These are phyloP conservation scores for Rhodotorula sphaerocarpa DNA, from an alignment of 768 basidiomycete species.

Conservation along the genomic window DNA sequence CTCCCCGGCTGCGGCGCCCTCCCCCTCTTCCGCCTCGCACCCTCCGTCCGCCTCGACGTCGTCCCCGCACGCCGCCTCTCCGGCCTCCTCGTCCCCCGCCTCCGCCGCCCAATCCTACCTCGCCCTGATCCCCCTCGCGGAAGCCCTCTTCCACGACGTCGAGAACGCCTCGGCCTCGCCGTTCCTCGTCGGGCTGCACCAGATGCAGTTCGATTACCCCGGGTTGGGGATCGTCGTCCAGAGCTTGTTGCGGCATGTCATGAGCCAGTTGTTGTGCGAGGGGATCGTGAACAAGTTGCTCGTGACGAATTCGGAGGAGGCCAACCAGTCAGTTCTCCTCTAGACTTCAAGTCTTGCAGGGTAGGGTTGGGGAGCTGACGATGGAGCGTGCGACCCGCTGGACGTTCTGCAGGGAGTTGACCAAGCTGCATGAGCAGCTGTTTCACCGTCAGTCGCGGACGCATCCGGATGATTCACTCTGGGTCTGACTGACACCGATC, in stretches of 20 bases:
- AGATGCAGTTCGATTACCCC: slow-evolving; percentile 30
- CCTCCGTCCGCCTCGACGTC: slow-evolving; percentile 47
- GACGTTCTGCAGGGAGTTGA: slow-evolving; percentile 54
- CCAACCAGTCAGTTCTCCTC: slow-evolving; percentile 48
- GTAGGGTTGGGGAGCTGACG: background rate
- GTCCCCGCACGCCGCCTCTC: background rate
- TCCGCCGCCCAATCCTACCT: slow-evolving; percentile 11
- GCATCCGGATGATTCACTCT: background rate
- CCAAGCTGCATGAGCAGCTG: slow-evolving; percentile 78
- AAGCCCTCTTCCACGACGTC: slow-evolving; percentile 47
- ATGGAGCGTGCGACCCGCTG: too few species aligned
- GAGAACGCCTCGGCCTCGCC: slow-evolving; percentile 44
- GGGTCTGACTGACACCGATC: too few species aligned
- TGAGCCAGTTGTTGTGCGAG: slow-evolving; percentile 62
- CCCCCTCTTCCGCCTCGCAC: slow-evolving; percentile 44
- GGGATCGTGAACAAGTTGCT: slow-evolving; percentile 78
- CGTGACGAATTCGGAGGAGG: slow-evolving; percentile 74
- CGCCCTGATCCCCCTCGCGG: slow-evolving; percentile 44
- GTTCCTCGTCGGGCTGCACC: slow-evolving; percentile 52
- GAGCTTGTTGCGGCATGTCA: slow-evolving; percentile 68
- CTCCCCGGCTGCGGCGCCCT: background rate
- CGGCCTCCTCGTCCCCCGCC: too few species aligned
- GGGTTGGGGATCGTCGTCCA: slow-evolving; percentile 45
- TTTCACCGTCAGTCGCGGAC: slow-evolving; percentile 61
- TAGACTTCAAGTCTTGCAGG: too few species aligned